phyloP scores from a whole-genome alignment of 495 filamentous ascomycete species.

The Daldinia caldariorum region DNA sequence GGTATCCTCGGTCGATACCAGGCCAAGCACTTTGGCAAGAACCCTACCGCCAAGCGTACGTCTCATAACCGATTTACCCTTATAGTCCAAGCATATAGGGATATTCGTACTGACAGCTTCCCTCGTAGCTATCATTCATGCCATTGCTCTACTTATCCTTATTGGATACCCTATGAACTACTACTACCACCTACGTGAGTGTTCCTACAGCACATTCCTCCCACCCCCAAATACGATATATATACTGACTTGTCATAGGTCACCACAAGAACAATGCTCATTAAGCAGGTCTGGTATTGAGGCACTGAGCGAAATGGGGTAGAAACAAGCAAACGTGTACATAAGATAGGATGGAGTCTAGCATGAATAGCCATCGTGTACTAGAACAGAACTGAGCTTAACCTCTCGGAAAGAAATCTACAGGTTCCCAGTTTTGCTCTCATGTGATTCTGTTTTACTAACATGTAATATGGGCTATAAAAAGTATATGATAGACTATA shows the following conservation, averaged over 20 bases:
- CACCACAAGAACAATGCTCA: slow-evolving; percentile 99
- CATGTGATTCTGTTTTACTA: not conserved
- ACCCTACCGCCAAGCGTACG: slow-evolving; percentile 86
- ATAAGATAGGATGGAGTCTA: slow-evolving; percentile 50
- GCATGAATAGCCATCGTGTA: slow-evolving; percentile 40
- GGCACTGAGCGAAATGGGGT: slow-evolving; percentile 26
- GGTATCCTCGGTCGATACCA: slow-evolving; percentile 89
- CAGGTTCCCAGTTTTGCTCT: slow-evolving; percentile 34
- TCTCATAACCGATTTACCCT: slow-evolving; percentile 34
- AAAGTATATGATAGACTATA: not conserved
- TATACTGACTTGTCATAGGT: slow-evolving; percentile 64
- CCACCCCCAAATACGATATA: not conserved
- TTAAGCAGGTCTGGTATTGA: slow-evolving; percentile 60
- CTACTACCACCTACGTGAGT: slow-evolving; percentile 98
- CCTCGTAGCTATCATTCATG: slow-evolving; percentile 80
- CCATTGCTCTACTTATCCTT: slow-evolving; percentile 75
- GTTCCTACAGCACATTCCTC: slow-evolving; percentile 26
- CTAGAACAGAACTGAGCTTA: slow-evolving; percentile 41
- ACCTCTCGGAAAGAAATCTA: slow-evolving; percentile 36
- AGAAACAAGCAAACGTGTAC: slow-evolving; percentile 53
- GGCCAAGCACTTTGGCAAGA: slow-evolving; percentile 94
- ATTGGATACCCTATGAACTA: slow-evolving; percentile 96
- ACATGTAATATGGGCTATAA: not conserved
- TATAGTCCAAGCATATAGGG: not conserved
- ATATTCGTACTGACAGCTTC: slow-evolving; percentile 40